Evolutionary conservation across 2,329 filamentous ascomycete genomes (phyloP).

Genomic region (Ophiostoma ulmi): DNA sequence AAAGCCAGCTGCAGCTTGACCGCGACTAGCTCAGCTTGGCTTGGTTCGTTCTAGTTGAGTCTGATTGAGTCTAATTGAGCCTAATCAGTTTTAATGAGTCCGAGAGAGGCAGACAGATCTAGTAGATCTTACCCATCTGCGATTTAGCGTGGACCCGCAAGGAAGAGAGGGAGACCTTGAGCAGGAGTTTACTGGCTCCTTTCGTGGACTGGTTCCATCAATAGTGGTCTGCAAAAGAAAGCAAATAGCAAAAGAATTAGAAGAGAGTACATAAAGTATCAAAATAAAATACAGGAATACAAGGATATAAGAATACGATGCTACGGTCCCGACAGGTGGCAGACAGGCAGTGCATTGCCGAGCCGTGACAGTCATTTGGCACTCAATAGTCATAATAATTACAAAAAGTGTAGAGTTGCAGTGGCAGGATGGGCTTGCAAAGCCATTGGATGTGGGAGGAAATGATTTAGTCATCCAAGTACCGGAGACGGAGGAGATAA

Average conservation of each 20-base stretch:
- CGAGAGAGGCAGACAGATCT: not conserved
- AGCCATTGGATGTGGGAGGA: too few species aligned
- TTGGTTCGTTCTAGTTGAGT: not conserved
- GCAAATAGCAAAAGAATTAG: not conserved
- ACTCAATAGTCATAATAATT: too few species aligned
- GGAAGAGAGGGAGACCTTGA: not conserved
- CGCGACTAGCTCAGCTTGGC: not conserved
- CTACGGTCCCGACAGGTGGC: not conserved
- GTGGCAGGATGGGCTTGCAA: too few species aligned
- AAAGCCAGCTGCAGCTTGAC: not conserved
- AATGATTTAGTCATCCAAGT: too few species aligned
- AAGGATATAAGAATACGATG: not conserved
- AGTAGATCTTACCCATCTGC: not conserved
- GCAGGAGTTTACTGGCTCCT: not conserved
- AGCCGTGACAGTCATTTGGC: not conserved
- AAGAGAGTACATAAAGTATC: too few species aligned
- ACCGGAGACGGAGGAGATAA: not conserved
- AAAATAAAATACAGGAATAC: not conserved
- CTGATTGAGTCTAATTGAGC: not conserved
- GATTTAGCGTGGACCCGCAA: not conserved
- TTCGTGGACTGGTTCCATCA: not conserved
- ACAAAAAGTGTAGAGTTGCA: too few species aligned
- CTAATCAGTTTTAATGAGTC: not conserved
- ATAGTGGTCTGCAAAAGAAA: not conserved
- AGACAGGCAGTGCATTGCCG: not conserved